Percentiles rank a stretch among this genome's conserved stretches.
Conservation (phyloP, 2,329 filamentous ascomycete genomes). For the Exophiala phaeomuriformis region DNA sequence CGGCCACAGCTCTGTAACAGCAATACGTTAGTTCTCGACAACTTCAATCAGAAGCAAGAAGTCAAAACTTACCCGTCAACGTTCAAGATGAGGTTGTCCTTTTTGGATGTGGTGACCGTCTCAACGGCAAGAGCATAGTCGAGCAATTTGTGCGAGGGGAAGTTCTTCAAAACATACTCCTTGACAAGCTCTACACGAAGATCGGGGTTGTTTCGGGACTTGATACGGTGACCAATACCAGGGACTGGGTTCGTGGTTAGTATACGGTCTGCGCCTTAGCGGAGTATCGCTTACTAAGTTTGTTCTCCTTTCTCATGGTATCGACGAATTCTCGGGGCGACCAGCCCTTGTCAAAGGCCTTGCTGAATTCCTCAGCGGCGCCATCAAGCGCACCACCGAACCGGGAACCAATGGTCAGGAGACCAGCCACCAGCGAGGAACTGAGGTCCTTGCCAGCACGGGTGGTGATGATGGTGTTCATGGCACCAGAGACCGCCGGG, state of each 20-base stretch:
- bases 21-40: neutral
- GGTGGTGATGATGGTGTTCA: conserved; percentile 99
- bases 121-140: conserved; percentile 98
- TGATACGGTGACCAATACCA: conserved; percentile 98
- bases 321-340: conserved; percentile 98
- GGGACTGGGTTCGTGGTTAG: conserved; percentile 54
- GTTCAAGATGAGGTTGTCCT: conserved; percentile 99
- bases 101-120: conserved; percentile 97
- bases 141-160: conserved; percentile 95
- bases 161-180: conserved; percentile 96
- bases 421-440: conserved; percentile 88
- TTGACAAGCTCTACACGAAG: conserved; percentile 98
- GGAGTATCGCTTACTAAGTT: conserved; percentile 62
- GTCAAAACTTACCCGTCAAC: conserved; percentile 56
- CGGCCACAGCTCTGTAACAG: conserved; percentile 32
- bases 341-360: conserved; percentile 95
- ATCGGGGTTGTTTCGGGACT: conserved; percentile 99
- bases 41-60: neutral
- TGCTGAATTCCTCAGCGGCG: conserved; percentile 96
- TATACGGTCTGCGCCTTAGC: neutral
- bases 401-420: conserved; percentile 93
- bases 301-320: conserved; percentile 99
- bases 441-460: conserved; percentile 99
- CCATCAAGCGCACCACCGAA: conserved; percentile 98
- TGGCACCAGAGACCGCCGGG: conserved; percentile 96